These are phyloP conservation scores for Haplographium delicatum DNA, from an alignment of 495 filamentous ascomycete species.

Conservation along the genomic window DNA sequence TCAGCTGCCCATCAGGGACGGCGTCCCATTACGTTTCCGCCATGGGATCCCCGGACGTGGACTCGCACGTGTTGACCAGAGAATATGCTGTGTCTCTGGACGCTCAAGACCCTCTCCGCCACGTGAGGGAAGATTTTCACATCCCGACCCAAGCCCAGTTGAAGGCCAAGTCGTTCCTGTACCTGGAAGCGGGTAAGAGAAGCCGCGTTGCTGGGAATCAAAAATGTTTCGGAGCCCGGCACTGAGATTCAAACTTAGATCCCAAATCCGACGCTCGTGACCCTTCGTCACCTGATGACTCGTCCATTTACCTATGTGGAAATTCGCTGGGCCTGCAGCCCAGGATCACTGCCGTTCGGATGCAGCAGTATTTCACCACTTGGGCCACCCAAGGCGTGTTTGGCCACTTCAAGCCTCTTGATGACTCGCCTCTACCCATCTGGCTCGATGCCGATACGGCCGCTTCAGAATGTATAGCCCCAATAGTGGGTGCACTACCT, in stretches of 20 bases:
- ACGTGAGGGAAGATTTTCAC: slow-evolving; percentile 71
- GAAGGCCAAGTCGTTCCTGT: slow-evolving; percentile 59
- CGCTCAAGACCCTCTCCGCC: slow-evolving; percentile 58
- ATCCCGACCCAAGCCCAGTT: slow-evolving; percentile 79
- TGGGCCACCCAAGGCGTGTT: slow-evolving; percentile 94
- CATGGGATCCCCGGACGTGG: slow-evolving; percentile 28
- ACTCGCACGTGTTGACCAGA: slow-evolving; percentile 19
- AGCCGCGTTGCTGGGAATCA: neutral
- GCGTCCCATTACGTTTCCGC: slow-evolving; percentile 14
- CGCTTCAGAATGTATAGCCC: slow-evolving; percentile 67
- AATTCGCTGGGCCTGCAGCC: slow-evolving; percentile 95
- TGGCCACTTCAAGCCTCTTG: slow-evolving; percentile 83
- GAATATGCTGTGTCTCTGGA: slow-evolving; percentile 65
- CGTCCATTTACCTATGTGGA: slow-evolving; percentile 86
- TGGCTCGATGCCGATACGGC: slow-evolving; percentile 78
- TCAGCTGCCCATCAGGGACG: neutral
- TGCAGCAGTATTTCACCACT: slow-evolving; percentile 72
- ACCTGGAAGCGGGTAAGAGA: slow-evolving; percentile 26
- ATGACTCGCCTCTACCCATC: slow-evolving; percentile 65
- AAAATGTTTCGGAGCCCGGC: too few relatives aligned
- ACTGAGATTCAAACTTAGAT: too few relatives aligned
- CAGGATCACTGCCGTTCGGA: slow-evolving; percentile 58
- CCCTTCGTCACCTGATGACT: slow-evolving; percentile 15
- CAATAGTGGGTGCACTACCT: slow-evolving; percentile 74
- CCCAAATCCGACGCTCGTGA: too few relatives aligned